Evolutionary conservation across 805 yeast genomes (phyloP).

Genomic region (Cyberlindnera sargentensis): DNA sequence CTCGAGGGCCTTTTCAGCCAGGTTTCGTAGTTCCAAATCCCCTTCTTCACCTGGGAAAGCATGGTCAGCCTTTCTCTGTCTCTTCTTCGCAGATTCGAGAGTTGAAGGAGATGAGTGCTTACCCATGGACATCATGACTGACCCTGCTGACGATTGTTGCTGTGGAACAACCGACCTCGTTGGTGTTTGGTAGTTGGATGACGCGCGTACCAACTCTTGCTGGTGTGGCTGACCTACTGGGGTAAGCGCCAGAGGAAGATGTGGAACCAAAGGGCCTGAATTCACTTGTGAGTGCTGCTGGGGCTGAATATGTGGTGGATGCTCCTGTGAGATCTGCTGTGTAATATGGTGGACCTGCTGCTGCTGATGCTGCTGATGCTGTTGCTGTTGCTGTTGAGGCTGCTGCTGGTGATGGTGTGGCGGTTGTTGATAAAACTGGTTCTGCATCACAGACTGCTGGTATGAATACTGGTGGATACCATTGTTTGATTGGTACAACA

Average conservation of each 20-base stretch:
- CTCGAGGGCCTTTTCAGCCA: slow-evolving; percentile 26
- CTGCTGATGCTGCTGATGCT: slow-evolving; percentile 5
- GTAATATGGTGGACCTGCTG: slow-evolving; percentile 3
- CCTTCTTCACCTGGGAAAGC: slow-evolving; percentile 26
- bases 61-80: slow-evolving; percentile 22
- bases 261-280: not conserved
- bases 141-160: slow-evolving; percentile 1
- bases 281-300: not conserved
- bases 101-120: slow-evolving; percentile 4
- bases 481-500: slow-evolving; percentile 15
- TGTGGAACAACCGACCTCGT: slow-evolving; percentile 14
- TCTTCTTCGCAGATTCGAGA: slow-evolving; percentile 20
- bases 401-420: slow-evolving; percentile 7
- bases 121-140: not conserved
- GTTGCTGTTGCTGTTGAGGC: slow-evolving; percentile 2
- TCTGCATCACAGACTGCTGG: slow-evolving; percentile 9
- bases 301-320: slow-evolving; percentile 4
- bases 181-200: slow-evolving; percentile 20
- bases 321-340: slow-evolving; percentile 1
- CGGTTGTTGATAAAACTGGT: slow-evolving; percentile 6
- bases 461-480: slow-evolving; percentile 13
- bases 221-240: not conserved
- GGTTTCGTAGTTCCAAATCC: slow-evolving; percentile 30
- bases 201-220: slow-evolving; percentile 1
- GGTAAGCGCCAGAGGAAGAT: not conserved